These are phyloP conservation scores for Kentomonas sorsogonicus DNA, from an alignment of 208 protist genomes.

Conservation along the genomic window DNA sequence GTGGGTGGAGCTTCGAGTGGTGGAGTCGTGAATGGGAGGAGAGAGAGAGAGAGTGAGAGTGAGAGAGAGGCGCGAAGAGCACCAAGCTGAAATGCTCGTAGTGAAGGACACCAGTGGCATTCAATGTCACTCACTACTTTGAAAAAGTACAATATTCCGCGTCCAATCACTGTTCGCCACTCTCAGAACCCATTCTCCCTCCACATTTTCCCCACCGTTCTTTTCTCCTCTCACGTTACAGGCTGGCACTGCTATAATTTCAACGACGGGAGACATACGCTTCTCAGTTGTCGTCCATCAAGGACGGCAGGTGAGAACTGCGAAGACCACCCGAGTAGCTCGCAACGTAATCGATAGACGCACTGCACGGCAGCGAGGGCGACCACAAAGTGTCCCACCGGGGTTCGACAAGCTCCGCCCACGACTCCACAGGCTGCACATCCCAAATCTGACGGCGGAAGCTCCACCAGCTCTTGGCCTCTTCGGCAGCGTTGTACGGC, in stretches of 20 bases:
- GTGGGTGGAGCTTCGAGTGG: not conserved
- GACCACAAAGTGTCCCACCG: not conserved
- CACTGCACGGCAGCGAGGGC: not conserved
- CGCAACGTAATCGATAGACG: not conserved
- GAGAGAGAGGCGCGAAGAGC: not conserved
- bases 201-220: not conserved
- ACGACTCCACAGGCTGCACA: not conserved
- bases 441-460: not conserved
- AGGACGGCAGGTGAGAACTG: not conserved
- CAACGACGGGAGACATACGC: not conserved
- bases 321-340: not conserved
- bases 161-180: not conserved
- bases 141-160: not conserved
- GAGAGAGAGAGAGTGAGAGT: conserved; percentile 5
- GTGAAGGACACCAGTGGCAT: too few relatives aligned
- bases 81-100: too few relatives aligned
- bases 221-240: not conserved
- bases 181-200: not conserved
- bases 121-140: not conserved
- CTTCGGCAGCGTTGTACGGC: too few relatives aligned
- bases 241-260: not conserved
- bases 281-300: not conserved
- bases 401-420: not conserved
- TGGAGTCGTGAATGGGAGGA: not conserved
- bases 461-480: not conserved